Conservation (phyloP, 1,284 basidiomycete genomes). For the Malassezia caprae region DNA sequence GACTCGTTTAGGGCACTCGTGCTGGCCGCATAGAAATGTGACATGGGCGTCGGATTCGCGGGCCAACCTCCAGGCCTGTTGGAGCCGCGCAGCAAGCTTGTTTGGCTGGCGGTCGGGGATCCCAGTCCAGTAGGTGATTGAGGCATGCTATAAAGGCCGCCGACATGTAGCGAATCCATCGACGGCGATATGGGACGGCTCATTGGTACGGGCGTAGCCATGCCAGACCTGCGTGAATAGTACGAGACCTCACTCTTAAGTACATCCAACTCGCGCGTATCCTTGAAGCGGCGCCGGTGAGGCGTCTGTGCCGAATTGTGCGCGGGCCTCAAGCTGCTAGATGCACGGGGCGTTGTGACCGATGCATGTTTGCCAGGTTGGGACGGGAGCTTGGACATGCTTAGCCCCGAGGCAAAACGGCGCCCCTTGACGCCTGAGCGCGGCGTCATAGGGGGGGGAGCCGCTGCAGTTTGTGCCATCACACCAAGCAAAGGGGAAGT, state of each 20-base stretch:
- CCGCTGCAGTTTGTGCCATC: not conserved
- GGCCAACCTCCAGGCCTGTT: not conserved
- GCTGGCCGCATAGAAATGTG: not conserved
- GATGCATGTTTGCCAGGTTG: not conserved
- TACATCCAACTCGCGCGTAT: slow-evolving; percentile 16
- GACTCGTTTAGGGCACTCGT: slow-evolving; percentile 3
- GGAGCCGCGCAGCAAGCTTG: slow-evolving; percentile 3
- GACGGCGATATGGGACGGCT: slow-evolving; percentile 1
- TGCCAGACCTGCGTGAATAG: slow-evolving; percentile 1
- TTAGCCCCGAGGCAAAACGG: not conserved
- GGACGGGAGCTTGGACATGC: not conserved
- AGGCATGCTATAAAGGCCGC: not conserved
- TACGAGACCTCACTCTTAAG: slow-evolving; percentile 2
- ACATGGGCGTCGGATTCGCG: not conserved
- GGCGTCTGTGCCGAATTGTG: not conserved
- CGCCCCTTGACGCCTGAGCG: not conserved
- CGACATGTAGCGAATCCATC: slow-evolving; percentile 3
- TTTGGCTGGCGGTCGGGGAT: slow-evolving; percentile 3
- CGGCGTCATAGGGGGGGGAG: not conserved
- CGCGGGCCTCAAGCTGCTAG: not conserved
- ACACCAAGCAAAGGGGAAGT: not conserved
- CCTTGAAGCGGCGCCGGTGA: slow-evolving; percentile 13
- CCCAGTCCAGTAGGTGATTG: not conserved
- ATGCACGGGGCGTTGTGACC: not conserved
- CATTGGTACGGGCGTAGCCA: not conserved